Evolutionary conservation across 768 basidiomycete species (phyloP).

Genomic region (Paxillus ammoniavirescens): DNA sequence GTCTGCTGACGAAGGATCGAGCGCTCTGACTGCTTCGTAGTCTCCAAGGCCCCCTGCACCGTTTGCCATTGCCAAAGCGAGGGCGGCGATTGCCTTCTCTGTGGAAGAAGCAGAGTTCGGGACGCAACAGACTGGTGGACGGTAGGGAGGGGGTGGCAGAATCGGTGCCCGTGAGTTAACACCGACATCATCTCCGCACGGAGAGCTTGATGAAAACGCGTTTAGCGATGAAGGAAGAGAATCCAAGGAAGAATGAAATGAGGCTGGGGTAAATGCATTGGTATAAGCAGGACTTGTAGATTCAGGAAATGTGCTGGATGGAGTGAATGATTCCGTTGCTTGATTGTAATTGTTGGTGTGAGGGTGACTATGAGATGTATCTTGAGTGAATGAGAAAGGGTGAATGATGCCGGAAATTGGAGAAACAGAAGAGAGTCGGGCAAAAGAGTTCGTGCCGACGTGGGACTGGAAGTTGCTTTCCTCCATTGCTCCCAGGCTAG

Average conservation of each 20-base stretch:
- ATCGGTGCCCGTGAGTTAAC: constrained; percentile 9
- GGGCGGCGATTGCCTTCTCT: constrained; percentile 60
- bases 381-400: constrained; percentile 9
- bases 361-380: constrained; percentile 12
- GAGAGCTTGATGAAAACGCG: constrained; percentile 4
- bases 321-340: constrained; percentile 12
- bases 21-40: constrained; percentile 46
- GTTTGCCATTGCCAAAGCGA: constrained; percentile 59
- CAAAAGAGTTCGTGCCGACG: constrained; percentile 7
- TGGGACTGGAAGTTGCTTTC: constrained; percentile 28
- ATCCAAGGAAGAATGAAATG: constrained; percentile 18
- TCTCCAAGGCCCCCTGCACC: constrained; percentile 61
- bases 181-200: constrained; percentile 1
- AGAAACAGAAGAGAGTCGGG: constrained; percentile 21
- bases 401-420: constrained; percentile 19
- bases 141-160: constrained; percentile 9
- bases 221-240: constrained; percentile 11
- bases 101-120: constrained; percentile 41
- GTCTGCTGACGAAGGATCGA: constrained; percentile 35
- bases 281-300: constrained; percentile 24
- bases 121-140: constrained; percentile 1
- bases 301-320: constrained; percentile 28
- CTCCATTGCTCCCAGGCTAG: constrained; percentile 46
- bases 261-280: constrained; percentile 22
- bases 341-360: constrained; percentile 9